Evolutionary conservation across 1,139 yeast species (phyloP).

Genomic region (Hanseniaspora sp.): DNA sequence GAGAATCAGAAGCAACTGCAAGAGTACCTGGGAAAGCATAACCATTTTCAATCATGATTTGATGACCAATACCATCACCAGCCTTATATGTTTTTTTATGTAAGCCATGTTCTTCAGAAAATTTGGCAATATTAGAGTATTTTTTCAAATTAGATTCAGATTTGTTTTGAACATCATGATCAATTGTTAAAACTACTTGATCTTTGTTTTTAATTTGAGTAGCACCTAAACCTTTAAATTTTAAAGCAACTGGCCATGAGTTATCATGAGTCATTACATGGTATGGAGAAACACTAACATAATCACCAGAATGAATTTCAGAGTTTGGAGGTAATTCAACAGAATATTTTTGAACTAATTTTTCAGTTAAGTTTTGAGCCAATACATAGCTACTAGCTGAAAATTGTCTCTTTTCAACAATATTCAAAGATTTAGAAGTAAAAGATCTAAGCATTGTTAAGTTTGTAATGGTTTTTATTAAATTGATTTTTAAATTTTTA

Average conservation of each 20-base stretch:
- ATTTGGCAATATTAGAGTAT: slow-evolving; percentile 75
- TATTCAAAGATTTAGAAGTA: neutral
- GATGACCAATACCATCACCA: slow-evolving; percentile 98
- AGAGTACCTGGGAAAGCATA: slow-evolving; percentile 90
- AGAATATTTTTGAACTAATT: slow-evolving; percentile 86
- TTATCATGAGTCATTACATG: slow-evolving; percentile 99
- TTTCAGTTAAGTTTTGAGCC: slow-evolving; percentile 76
- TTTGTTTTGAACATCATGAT: slow-evolving; percentile 95
- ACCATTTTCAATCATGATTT: slow-evolving; percentile 97
- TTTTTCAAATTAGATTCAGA: slow-evolving; percentile 76
- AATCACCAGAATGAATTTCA: slow-evolving; percentile 76
- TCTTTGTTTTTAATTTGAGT: slow-evolving; percentile 65
- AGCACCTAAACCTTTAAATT: slow-evolving; percentile 92
- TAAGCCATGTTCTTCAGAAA: slow-evolving; percentile 83
- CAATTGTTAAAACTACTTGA: slow-evolving; percentile 90
- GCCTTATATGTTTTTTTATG: slow-evolving; percentile 80
- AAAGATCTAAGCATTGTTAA: neutral
- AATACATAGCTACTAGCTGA: neutral
- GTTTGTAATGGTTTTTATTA: neutral
- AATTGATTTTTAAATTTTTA: no score
- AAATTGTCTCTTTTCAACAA: neutral
- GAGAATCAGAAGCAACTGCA: slow-evolving; percentile 96
- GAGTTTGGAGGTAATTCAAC: slow-evolving; percentile 67
- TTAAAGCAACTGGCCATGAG: slow-evolving; percentile 97
- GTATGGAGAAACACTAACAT: slow-evolving; percentile 87